These are phyloP conservation scores for Chaetomium sp. DNA, from an alignment of 2,329 filamentous ascomycete species.

Conservation along the genomic window DNA sequence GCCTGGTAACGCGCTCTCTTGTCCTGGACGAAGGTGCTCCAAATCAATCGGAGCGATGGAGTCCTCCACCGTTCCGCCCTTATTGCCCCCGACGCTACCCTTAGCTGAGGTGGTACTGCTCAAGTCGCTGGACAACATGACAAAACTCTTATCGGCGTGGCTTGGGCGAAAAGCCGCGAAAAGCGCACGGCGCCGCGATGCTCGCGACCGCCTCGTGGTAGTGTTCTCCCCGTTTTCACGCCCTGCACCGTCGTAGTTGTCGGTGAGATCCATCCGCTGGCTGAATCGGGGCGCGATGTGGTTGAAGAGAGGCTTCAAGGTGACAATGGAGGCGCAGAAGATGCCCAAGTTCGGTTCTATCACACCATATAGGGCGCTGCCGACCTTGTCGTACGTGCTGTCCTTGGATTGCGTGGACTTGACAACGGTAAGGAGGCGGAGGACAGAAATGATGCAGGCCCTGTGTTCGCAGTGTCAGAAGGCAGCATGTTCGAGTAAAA, in stretches of 20 bases:
- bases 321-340: neutral
- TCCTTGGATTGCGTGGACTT: neutral
- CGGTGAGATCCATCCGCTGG: neutral
- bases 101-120: neutral
- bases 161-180: neutral
- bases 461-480: neutral
- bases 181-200: neutral
- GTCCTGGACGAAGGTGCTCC: neutral
- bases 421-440: neutral
- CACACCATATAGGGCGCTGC: neutral
- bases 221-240: neutral
- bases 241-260: neutral
- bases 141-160: neutral
- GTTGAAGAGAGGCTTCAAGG: neutral
- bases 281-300: neutral
- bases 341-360: constrained; percentile 1
- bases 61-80: neutral
- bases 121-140: neutral
- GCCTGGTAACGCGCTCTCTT: neutral
- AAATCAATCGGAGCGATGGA: neutral
- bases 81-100: no score
- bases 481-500: neutral
- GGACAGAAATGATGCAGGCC: neutral
- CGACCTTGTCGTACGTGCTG: constrained; percentile 1
- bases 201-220: neutral